These are phyloP conservation scores for Penicillium malachiteum DNA, from an alignment of 495 filamentous ascomycete species.

Conservation along the genomic window DNA sequence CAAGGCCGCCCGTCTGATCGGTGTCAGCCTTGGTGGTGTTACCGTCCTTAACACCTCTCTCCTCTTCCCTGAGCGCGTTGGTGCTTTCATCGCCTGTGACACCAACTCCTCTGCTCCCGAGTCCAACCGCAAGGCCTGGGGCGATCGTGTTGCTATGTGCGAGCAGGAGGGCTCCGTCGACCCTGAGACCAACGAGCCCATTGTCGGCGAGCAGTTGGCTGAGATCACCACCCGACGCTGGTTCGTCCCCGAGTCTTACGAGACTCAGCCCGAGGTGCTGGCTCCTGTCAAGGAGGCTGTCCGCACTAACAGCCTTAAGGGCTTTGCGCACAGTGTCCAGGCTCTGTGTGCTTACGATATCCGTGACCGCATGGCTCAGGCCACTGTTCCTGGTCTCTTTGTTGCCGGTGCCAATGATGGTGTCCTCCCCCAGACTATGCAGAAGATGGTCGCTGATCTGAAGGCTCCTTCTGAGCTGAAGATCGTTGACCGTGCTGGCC, in stretches of 20 bases:
- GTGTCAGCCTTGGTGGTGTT: slow-evolving; percentile 75
- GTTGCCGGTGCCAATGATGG: slow-evolving; percentile 73
- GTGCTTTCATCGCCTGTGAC: slow-evolving; percentile 70
- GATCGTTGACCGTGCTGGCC: slow-evolving; percentile 65
- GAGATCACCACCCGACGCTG: slow-evolving; percentile 68
- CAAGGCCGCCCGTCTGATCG: slow-evolving; percentile 60
- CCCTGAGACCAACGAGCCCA: slow-evolving; percentile 45
- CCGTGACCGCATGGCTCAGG: slow-evolving; percentile 57
- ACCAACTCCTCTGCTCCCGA: slow-evolving; percentile 67
- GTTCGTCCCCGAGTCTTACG: slow-evolving; percentile 65
- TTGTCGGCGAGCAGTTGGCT: slow-evolving; percentile 60
- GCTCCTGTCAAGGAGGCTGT: slow-evolving; percentile 60
- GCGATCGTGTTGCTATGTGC: slow-evolving; percentile 67
- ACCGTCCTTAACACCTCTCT: slow-evolving; percentile 71
- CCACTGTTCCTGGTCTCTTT: slow-evolving; percentile 60
- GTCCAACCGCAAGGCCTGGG: slow-evolving; percentile 73
- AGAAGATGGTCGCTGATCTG: slow-evolving; percentile 60
- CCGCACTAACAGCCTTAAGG: slow-evolving; percentile 60
- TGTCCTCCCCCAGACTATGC: slow-evolving; percentile 73
- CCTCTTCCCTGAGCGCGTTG: slow-evolving; percentile 57
- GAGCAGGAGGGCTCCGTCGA: slow-evolving; percentile 52
- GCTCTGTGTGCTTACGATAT: slow-evolving; percentile 78
- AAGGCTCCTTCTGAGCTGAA: slow-evolving; percentile 55
- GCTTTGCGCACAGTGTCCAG: slow-evolving; percentile 66
- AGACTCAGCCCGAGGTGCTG: slow-evolving; percentile 50